phyloP scores from a whole-genome alignment of 192 early-diverging fungal genomes.

The Linnemannia schmuckeri region DNA sequence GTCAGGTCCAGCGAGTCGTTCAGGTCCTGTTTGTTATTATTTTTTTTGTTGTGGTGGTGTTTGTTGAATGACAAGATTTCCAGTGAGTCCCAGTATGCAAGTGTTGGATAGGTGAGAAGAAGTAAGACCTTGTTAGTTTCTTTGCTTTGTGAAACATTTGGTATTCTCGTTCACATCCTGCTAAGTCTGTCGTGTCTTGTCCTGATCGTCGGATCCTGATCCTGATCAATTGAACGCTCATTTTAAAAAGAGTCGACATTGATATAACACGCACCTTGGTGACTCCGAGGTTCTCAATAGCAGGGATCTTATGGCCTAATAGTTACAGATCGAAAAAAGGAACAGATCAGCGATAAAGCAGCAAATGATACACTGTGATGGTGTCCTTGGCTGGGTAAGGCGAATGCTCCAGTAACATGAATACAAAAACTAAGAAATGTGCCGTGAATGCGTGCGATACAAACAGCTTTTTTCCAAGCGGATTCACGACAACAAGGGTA shows the following conservation, averaged over 20 bases:
- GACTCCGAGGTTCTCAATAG: conserved; percentile 95
- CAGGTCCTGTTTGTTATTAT: conserved; percentile 71
- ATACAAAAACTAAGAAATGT: background rate
- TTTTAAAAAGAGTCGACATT: background rate
- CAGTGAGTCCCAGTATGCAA: background rate
- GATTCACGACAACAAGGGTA: too few relatives aligned
- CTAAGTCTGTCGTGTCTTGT: background rate
- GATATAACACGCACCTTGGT: conserved; percentile 75
- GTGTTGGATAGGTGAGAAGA: background rate
- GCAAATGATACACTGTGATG: background rate
- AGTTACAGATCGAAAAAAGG: conserved; percentile 17
- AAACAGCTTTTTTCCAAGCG: background rate
- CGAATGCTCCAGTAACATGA: background rate
- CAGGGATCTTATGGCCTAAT: conserved; percentile 85
- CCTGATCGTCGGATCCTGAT: background rate
- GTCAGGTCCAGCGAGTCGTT: conserved; percentile 95
- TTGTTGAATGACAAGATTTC: background rate
- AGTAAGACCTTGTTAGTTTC: background rate
- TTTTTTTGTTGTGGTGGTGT: background rate
- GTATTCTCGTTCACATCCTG: background rate
- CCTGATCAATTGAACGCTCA: background rate
- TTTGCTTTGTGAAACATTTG: background rate
- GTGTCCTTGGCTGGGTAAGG: background rate
- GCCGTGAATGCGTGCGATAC: background rate
- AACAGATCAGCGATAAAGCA: background rate